Base-by-base conservation (phyloP, 2,329 filamentous ascomycete genomes). In the Curvularia sp. region DNA sequence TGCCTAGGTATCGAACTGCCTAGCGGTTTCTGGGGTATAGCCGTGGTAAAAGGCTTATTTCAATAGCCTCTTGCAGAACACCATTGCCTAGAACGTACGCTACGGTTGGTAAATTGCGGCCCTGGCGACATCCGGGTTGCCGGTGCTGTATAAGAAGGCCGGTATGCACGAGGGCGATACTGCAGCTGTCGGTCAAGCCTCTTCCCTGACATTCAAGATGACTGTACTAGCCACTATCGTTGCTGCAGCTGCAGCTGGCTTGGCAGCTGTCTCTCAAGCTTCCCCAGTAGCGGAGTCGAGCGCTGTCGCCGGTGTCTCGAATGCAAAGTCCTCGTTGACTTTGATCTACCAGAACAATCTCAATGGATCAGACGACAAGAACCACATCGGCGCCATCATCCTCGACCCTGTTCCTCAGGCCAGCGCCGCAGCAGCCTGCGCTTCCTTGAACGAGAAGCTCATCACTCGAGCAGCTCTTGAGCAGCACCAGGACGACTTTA, bases 311-410 rank as follows among this genome's bases (percentile, higher is more conserved):
- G 38, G 48, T 41, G 60, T 63, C 1, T 68, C 70, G 1, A 75
- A 75, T 38, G 67, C 67, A 2, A 64, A 77, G 24, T 81, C 78
- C 1, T 84, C 82, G 1, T 65, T 85, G 53, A 83, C 82, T 0
- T 72, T 85, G 6, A 67, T 85, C 8, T 85, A 82, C 58, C 83
- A 85, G 65, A 85, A 85, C 70, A 85, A 85, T 41, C 73, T 85
- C 24, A 86, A 86, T 65, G 76, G 73, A 7, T 81, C 81, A 0
- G 83, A 86, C 60, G 81, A 85, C 70, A 74, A 68, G 26, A 84
- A 85, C 60, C 83, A 85, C 64, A 73, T 83, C 18, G 80, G 82
- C 10, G 83, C 83, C 3, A 79, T 85, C 43, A 69, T 85, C 7
- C 71, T 85, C 42, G 83, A 83, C 54, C 71, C 79, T 3, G 70